These are phyloP conservation scores for Biscogniauxia sp. DNA, from an alignment of 2,329 filamentous ascomycete genomes.

Conservation along the genomic window DNA sequence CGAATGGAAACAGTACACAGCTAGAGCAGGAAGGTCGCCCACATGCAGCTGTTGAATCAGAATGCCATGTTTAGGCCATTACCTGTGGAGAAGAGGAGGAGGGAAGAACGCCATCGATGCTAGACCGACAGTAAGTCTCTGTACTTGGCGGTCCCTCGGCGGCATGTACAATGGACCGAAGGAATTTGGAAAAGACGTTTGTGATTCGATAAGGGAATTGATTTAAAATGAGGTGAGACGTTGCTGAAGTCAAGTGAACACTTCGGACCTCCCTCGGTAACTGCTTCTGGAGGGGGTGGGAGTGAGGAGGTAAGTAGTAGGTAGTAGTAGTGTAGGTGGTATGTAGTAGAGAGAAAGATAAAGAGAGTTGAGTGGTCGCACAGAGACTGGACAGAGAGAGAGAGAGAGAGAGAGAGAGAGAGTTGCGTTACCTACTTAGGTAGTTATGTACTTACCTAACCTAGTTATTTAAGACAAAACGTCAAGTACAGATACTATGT, in stretches of 20 bases:
- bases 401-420: no score
- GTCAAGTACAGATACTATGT: no score
- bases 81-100: not conserved
- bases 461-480: no score
- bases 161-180: not conserved
- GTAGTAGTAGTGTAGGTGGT: no score
- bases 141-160: not conserved
- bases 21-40: no score
- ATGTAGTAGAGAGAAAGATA: no score
- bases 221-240: constrained; percentile 19
- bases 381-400: no score
- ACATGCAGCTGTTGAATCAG: not conserved
- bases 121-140: not conserved
- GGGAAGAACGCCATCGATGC: not conserved
- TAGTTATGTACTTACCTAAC: no score
- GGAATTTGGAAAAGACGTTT: not conserved
- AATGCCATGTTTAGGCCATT: not conserved
- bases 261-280: not conserved
- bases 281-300: not conserved
- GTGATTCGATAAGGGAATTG: not conserved
- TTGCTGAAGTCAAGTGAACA: constrained; percentile 10
- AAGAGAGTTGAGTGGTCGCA: no score
- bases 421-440: no score
- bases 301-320: no score
- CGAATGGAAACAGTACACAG: not conserved